Evolutionary conservation across 306 rosid species (phyloP).

Genomic region (Luffa aegyptiaca): DNA sequence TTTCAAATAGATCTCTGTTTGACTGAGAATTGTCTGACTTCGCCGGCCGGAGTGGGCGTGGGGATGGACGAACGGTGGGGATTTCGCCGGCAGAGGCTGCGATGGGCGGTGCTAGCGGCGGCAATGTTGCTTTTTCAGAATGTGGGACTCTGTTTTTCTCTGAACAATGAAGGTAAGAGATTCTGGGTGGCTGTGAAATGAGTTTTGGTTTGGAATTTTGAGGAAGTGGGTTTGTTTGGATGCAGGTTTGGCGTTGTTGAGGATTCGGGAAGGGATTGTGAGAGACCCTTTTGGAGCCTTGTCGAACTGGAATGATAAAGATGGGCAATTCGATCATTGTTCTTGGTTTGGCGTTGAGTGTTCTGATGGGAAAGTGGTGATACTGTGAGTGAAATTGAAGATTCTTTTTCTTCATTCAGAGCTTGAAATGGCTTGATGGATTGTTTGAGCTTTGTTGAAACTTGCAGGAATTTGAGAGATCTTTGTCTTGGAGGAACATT

Average conservation of each 20-base stretch:
- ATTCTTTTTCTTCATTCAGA: neutral
- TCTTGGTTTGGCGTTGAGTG: slow-evolving; percentile 72
- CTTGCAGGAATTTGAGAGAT: slow-evolving; percentile 53
- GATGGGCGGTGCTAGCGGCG: slow-evolving; percentile 10
- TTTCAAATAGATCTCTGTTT: neutral
- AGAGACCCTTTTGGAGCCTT: slow-evolving; percentile 51
- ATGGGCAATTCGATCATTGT: slow-evolving; percentile 31
- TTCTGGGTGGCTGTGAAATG: neutral
- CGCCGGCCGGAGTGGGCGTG: neutral
- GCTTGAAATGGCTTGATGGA: neutral
- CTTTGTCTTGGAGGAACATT: slow-evolving; percentile 54
- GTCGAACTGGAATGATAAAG: slow-evolving; percentile 38
- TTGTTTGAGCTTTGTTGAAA: neutral
- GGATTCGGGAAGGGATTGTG: slow-evolving; percentile 34
- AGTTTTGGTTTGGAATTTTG: neutral
- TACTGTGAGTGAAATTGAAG: slow-evolving; percentile 45
- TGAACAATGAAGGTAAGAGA: slow-evolving; percentile 35
- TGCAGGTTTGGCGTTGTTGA: slow-evolving; percentile 51
- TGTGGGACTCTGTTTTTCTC: slow-evolving; percentile 25
- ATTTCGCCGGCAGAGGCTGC: slow-evolving; percentile 22
- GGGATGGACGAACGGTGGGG: slow-evolving; percentile 21
- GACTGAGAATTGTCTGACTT: neutral
- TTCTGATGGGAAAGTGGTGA: slow-evolving; percentile 42
- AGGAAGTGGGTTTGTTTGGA: slow-evolving; percentile 18
- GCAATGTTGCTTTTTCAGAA: slow-evolving; percentile 15